A percentile compares a stretch with the other conserved stretches of the same genome.
phyloP scores from a whole-genome alignment of 2,329 filamentous ascomycete species.

The Sphaerostilbella broomeana region DNA sequence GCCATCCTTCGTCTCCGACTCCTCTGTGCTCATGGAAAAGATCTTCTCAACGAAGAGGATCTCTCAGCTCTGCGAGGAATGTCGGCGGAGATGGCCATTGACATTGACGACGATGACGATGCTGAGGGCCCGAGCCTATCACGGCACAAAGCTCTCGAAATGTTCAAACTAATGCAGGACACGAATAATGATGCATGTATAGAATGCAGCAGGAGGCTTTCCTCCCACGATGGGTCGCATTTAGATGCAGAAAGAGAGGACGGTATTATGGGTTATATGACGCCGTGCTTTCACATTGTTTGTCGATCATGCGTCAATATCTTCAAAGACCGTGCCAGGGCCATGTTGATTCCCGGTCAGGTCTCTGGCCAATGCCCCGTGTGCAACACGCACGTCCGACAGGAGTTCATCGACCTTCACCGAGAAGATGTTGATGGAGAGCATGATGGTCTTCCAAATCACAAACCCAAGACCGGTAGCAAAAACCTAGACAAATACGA shows the following conservation, averaged over 20 bases:
- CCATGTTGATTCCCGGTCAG: conserved; percentile 31
- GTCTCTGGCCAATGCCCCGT: conserved; percentile 54
- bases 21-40: conserved; percentile 89
- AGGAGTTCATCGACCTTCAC: conserved; percentile 62
- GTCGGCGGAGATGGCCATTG: conserved; percentile 79
- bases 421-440: conserved; percentile 52
- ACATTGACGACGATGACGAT: conserved; percentile 73
- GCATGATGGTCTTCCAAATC: conserved; percentile 44
- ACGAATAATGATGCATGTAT: conserved; percentile 70
- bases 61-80: conserved; percentile 72
- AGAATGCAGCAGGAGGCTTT: conserved; percentile 60
- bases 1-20: conserved; percentile 84
- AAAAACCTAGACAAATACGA: conserved; percentile 65
- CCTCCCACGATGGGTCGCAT: conserved; percentile 47
- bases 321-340: conserved; percentile 49
- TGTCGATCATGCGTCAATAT: conserved; percentile 65
- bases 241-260: conserved; percentile 54
- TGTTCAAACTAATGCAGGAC: conserved; percentile 77
- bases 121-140: conserved; percentile 51
- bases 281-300: conserved; percentile 79
- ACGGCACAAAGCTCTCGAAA: conserved; percentile 73
- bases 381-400: conserved; percentile 58
- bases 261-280: conserved; percentile 69
- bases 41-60: conserved; percentile 80
- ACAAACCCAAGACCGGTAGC: conserved; percentile 28